Base-by-base conservation (phyloP, 164 flowering plant genomes). In the Piper betle region DNA sequence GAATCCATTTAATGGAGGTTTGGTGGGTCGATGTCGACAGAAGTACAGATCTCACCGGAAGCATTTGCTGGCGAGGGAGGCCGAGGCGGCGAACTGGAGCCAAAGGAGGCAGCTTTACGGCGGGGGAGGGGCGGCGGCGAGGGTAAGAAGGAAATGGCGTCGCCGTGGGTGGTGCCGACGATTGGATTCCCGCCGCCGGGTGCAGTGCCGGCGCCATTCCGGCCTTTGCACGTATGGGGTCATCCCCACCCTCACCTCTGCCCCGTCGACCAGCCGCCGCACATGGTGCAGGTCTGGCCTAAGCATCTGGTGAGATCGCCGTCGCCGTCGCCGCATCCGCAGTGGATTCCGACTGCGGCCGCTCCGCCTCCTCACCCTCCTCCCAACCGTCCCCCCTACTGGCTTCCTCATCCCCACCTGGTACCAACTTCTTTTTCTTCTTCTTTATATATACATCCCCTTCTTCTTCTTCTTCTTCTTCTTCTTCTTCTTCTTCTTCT, bases 241-340 rank as follows among this genome's bases (percentile, higher is more conserved):
- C 98, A 92, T 68, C 98, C 98, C 17, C 98, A 92, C 68, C 98
- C 98, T n/a, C n/a, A n/a, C n/a, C n/a, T n/a, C n/a, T n/a, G n/a
- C 11, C 62, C 88, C 25, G 69, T 75, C 8, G 85, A 88, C 53
- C 87, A 74, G 57, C 81, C 87, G n/a, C n/a, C n/a, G n/a, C n/a
- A n/a, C n/a, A 33, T 75, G 33, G 63, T 79, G 71, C 88, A 74
- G 62, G 66, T 84, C 68, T 88, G 98, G 96, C 91, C 95, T 15
- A 87, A 82, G 66, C 91, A 80, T 66, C 70, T 76, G 8, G 58
- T 71, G 6, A 80, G 66, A 67, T 66, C 82, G 6, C 72, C 74
- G 2, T 4, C 81, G 5, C 77, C 77, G 8, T 78, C 76, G 0
- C 57, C 52, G 20, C 40, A 42, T 37, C 74, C 74, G 55, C 74